A percentile compares a stretch with the other conserved stretches of the same genome.
These are phyloP conservation scores for Paraglomus brasilianum DNA, from an alignment of 192 early-diverging fungal species.

Conservation along the genomic window DNA sequence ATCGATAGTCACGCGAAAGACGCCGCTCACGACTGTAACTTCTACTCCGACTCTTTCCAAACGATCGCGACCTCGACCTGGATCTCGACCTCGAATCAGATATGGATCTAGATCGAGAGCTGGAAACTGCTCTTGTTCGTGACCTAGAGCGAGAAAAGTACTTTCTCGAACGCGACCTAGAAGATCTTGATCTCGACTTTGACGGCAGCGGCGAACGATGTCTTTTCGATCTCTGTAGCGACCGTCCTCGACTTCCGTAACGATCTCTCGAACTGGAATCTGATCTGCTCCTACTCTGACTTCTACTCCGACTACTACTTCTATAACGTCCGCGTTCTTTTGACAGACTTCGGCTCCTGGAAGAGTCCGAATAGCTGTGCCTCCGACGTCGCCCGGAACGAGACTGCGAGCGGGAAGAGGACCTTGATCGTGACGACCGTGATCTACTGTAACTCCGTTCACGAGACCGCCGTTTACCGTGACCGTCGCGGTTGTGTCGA, in stretches of 20 bases:
- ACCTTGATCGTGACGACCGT: slow-evolving; percentile 4
- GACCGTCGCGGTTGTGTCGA: slow-evolving; percentile 10
- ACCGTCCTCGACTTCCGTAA: slow-evolving; percentile 20
- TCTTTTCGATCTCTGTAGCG: slow-evolving; percentile 15
- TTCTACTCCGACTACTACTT: slow-evolving; percentile 10
- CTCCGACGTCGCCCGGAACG: slow-evolving; percentile 11
- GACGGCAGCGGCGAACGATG: neutral
- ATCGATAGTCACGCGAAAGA: slow-evolving; percentile 13
- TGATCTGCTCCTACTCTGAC: slow-evolving; percentile 8
- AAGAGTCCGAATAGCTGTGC: slow-evolving; percentile 27
- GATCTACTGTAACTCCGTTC: slow-evolving; percentile 26
- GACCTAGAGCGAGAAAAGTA: neutral
- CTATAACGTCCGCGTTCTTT: slow-evolving; percentile 14
- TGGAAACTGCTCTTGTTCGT: neutral
- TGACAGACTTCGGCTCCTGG: slow-evolving; percentile 13
- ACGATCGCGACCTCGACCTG: slow-evolving; percentile 25
- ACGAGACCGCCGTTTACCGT: slow-evolving; percentile 17
- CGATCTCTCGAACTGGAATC: slow-evolving; percentile 19
- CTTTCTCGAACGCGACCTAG: slow-evolving; percentile 21
- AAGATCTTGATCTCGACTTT: neutral
- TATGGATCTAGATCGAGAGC: slow-evolving; percentile 12
- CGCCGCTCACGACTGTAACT: slow-evolving; percentile 17
- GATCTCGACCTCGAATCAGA: slow-evolving; percentile 18
- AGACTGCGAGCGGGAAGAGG: neutral
- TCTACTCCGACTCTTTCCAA: neutral